Evolutionary conservation across 2,329 filamentous ascomycete genomes (phyloP).

Genomic region (Ophiosphaerella korrae): DNA sequence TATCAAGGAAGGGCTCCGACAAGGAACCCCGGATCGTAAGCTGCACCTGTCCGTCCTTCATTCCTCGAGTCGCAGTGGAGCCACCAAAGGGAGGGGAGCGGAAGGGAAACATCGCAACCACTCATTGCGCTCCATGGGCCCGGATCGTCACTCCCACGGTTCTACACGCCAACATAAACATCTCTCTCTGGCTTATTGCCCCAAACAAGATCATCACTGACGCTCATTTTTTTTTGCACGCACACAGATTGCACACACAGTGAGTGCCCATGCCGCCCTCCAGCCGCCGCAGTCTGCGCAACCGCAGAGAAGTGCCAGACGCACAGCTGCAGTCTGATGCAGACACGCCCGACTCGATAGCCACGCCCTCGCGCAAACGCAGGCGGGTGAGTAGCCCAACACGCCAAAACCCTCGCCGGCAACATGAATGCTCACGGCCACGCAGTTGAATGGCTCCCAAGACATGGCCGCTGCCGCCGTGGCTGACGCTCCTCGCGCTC

Average conservation of each 20-base stretch:
- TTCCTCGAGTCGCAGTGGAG: conserved; percentile 22
- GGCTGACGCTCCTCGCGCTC: conserved; percentile 32
- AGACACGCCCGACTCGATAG: conserved; percentile 55
- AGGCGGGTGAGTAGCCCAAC: conserved; percentile 48
- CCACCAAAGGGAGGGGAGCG: not conserved
- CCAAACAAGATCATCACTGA: conserved; percentile 21
- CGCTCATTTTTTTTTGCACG: conserved; percentile 1
- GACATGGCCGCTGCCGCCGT: conserved; percentile 21
- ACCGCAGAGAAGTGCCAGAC: conserved; percentile 37
- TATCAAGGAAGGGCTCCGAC: not conserved
- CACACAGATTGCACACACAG: conserved; percentile 8
- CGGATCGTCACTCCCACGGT: conserved; percentile 12
- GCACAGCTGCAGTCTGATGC: conserved; percentile 43
- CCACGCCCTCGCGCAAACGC: conserved; percentile 55
- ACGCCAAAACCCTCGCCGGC: conserved; percentile 4
- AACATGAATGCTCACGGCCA: conserved; percentile 18
- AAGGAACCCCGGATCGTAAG: conserved; percentile 2
- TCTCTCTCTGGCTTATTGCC: conserved; percentile 7
- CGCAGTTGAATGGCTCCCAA: conserved; percentile 44
- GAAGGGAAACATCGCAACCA: no score
- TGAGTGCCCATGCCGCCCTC: conserved; percentile 29
- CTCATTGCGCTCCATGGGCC: conserved; percentile 1
- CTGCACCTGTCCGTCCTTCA: conserved; percentile 6
- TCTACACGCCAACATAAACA: conserved; percentile 3
- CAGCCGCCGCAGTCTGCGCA: conserved; percentile 34